Evolutionary conservation across 2,329 filamentous ascomycete species (phyloP).

Genomic region (Nemania serpens): DNA sequence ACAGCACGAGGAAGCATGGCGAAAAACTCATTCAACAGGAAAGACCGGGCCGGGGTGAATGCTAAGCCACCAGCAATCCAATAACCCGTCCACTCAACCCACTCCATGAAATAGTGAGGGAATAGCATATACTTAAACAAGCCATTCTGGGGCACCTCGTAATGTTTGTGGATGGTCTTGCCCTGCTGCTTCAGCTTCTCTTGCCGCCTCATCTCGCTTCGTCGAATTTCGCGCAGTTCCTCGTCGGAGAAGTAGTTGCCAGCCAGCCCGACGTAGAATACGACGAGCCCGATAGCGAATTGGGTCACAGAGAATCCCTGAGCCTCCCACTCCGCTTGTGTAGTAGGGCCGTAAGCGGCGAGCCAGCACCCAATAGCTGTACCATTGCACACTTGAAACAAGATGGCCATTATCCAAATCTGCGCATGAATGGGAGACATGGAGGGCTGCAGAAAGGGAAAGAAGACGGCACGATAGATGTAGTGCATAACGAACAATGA

Average conservation of each 20-base stretch:
- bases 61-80: constrained; percentile 72
- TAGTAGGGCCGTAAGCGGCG: constrained; percentile 75
- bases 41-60: constrained; percentile 77
- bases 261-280: constrained; percentile 78
- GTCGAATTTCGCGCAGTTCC: constrained; percentile 82
- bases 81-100: constrained; percentile 94
- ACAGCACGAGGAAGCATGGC: constrained; percentile 89
- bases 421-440: constrained; percentile 86
- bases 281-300: constrained; percentile 66
- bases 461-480: constrained; percentile 82
- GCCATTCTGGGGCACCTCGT: constrained; percentile 82
- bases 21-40: constrained; percentile 84
- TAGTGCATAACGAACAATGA: constrained; percentile 83
- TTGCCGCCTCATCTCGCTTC: constrained; percentile 67
- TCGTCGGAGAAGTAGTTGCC: constrained; percentile 91
- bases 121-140: constrained; percentile 83
- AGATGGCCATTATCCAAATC: constrained; percentile 66
- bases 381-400: constrained; percentile 83
- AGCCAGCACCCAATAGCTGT: constrained; percentile 80
- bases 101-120: constrained; percentile 95
- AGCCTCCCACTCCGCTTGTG: constrained; percentile 54
- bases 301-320: constrained; percentile 48
- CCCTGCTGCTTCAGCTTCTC: constrained; percentile 47
- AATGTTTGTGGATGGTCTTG: constrained; percentile 74
- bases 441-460: constrained; percentile 81